Evolutionary conservation across 495 filamentous ascomycete species (phyloP).

Genomic region (Cercophora scortea): DNA sequence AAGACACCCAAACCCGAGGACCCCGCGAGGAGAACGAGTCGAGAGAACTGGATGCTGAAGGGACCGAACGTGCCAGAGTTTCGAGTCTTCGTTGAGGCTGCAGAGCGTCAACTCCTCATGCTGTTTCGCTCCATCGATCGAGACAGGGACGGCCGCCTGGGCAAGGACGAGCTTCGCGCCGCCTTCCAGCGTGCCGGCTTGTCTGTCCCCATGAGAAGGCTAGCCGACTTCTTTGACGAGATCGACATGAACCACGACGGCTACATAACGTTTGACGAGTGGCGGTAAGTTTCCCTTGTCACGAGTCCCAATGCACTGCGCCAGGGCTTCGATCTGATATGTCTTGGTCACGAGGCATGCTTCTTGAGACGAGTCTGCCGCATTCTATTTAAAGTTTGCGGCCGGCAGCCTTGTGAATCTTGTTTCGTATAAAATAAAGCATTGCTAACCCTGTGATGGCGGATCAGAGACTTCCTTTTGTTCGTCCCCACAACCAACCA

Average conservation of each 20-base stretch:
- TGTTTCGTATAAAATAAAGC: too few species aligned
- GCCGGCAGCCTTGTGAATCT: too few species aligned
- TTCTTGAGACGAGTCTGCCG: too few species aligned
- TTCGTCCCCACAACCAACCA: slow-evolving; percentile 69
- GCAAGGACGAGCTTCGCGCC: slow-evolving; percentile 69
- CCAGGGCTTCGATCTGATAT: too few species aligned
- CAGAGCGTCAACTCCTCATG: slow-evolving; percentile 70
- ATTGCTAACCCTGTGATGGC: neutral
- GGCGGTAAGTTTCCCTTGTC: slow-evolving; percentile 62
- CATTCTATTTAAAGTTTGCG: too few species aligned
- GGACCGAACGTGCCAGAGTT: slow-evolving; percentile 55
- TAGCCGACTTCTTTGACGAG: slow-evolving; percentile 80
- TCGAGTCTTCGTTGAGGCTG: slow-evolving; percentile 73
- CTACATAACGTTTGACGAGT: slow-evolving; percentile 84
- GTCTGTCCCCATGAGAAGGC: slow-evolving; percentile 63
- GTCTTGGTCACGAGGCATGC: too few species aligned
- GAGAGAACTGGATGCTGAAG: slow-evolving; percentile 3
- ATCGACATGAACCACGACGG: slow-evolving; percentile 88
- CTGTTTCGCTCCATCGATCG: slow-evolving; percentile 85
- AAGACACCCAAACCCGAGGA: too few species aligned
- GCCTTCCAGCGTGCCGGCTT: slow-evolving; percentile 77
- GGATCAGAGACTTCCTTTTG: slow-evolving; percentile 79
- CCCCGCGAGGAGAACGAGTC: too few species aligned
- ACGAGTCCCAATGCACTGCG: too few species aligned
- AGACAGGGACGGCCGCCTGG: slow-evolving; percentile 79